Evolutionary conservation across 805 yeast genomes (phyloP), one percentile per base, ranked within the genome.

Genomic region (Scheffersomyces stipitis): DNA sequence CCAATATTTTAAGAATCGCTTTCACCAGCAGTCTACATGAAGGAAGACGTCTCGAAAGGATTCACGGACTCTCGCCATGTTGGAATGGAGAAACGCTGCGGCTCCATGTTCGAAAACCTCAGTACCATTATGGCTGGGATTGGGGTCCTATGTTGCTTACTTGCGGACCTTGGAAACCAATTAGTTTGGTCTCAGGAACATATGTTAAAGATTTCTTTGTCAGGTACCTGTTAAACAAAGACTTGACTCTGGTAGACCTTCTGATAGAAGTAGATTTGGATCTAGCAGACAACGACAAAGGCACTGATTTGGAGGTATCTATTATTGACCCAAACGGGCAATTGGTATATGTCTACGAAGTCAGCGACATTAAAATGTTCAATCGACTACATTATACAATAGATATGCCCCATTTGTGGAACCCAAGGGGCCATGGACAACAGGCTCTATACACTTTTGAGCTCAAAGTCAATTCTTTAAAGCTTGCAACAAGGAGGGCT

Each of bases 41-140:
- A 15, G 68, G 65, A 4, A 47, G 70, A 23, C 49, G 37, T 12
- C 44, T 67, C 26, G 71, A 64, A 34, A 40, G 50, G 39, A 41
- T 54, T 22, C 49, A 56, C 33, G 66, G 64, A 9, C 48, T 47
- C 34, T 41, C 52, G 12, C 34, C 28, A 4, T 59, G 62, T 13
- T 71, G 55, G 48, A 68, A 71, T 41, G 78, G 77, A 3, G 76
- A 73, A 14, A 41, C 66, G 8, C 50, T 62, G 30, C 55, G 80
- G 26, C 50, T 67, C 36, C 66, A 71, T 35, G 64, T 68, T 14
- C 56, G 80, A 44, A 75, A 75, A 46, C 75, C 79, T 1, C 80
- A 73, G 48, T 74, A 73, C 45, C 77, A 73, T 42, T 75, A 60
- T 45, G 80, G 80, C 3, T 75, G 80, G 80, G 80, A 75, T 49